phyloP scores from a whole-genome alignment of 768 basidiomycete species.

The Panellus pusillus region DNA sequence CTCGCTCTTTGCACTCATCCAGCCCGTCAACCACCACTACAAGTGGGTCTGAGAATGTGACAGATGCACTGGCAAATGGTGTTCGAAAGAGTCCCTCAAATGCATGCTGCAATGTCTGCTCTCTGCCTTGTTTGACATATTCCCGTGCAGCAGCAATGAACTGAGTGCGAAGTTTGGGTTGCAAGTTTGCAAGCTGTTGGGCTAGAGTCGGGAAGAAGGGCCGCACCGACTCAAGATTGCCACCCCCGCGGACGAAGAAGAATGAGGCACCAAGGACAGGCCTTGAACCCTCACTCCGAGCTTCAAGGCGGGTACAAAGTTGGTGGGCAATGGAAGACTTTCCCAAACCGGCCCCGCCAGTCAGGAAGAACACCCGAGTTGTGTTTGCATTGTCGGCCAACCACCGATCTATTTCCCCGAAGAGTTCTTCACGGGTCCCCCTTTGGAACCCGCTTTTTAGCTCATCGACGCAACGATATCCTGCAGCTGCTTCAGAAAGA shows the following conservation, averaged over 20 bases:
- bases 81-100: no score
- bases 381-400: not conserved
- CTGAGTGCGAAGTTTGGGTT: not conserved
- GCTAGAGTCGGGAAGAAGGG: slow-evolving; percentile 1
- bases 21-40: no score
- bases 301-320: slow-evolving; percentile 1
- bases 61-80: no score
- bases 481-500: no score
- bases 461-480: no score
- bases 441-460: not conserved
- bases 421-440: not conserved
- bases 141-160: not conserved
- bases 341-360: slow-evolving; percentile 2
- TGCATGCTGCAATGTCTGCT: slow-evolving; percentile 1
- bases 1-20: no score
- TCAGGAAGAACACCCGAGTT: not conserved
- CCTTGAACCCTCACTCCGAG: not conserved
- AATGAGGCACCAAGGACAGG: not conserved
- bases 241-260: slow-evolving; percentile 4
- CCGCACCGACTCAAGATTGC: not conserved
- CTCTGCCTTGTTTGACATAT: not conserved
- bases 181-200: not conserved
- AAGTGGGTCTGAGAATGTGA: no score
- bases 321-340: slow-evolving; percentile 5
- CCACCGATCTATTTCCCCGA: not conserved